Evolutionary conservation across 331 rosid genomes (phyloP).

Genomic region (Pyracantha coccinea): DNA sequence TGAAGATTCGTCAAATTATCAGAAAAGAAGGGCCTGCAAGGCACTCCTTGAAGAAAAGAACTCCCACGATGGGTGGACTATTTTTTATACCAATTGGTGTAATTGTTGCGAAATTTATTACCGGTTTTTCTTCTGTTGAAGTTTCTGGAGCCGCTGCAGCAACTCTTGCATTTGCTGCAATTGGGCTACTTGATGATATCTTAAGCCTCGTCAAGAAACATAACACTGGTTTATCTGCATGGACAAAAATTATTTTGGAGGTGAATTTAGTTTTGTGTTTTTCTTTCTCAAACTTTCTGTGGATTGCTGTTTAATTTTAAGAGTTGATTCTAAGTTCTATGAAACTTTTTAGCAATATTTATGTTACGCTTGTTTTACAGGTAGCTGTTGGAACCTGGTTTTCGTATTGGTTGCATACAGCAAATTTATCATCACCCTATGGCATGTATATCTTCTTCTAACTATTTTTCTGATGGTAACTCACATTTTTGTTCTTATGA

Average conservation of each 20-base stretch:
- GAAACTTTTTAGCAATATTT: constrained; percentile 8
- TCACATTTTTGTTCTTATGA: constrained; percentile 59
- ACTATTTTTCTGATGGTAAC: constrained; percentile 89
- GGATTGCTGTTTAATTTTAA: neutral
- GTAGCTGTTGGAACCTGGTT: constrained; percentile 76
- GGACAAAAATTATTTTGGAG: constrained; percentile 51
- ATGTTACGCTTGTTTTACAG: constrained; percentile 37
- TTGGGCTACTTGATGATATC: constrained; percentile 74
- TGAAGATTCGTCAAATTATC: constrained; percentile 54
- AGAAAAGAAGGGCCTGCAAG: constrained; percentile 46
- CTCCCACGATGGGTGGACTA: constrained; percentile 93
- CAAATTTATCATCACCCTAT: constrained; percentile 82
- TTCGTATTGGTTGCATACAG: constrained; percentile 72
- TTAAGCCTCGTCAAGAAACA: constrained; percentile 49
- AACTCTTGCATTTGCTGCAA: constrained; percentile 81
- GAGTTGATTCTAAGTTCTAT: neutral
- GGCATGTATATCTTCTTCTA: constrained; percentile 97
- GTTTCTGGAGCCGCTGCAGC: constrained; percentile 61
- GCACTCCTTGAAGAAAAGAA: constrained; percentile 41
- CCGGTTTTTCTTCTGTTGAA: constrained; percentile 63
- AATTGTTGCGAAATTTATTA: constrained; percentile 43
- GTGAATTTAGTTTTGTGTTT: constrained; percentile 25
- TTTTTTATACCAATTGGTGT: constrained; percentile 76
- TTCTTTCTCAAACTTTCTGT: constrained; percentile 9
- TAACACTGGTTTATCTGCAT: constrained; percentile 50